Evolutionary conservation across 2,329 filamentous ascomycete genomes (phyloP).

Genomic region (Fusarium luffae): DNA sequence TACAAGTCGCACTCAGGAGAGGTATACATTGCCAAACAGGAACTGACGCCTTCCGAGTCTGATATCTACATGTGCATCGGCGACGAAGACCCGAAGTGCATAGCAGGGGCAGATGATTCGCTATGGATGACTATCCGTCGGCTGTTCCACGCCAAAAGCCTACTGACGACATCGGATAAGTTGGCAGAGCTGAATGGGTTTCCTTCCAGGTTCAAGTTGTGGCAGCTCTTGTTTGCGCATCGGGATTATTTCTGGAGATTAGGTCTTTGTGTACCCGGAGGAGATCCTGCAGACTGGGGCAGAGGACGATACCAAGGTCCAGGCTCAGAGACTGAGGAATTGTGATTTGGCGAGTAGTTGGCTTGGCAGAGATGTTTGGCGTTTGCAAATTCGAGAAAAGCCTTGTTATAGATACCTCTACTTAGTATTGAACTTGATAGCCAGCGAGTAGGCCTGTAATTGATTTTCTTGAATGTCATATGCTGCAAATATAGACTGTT

Average conservation of each 20-base stretch:
- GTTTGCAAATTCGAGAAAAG: conserved; percentile 16
- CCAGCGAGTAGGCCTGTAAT: neutral
- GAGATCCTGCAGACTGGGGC: conserved; percentile 76
- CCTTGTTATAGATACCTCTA: conserved; percentile 2
- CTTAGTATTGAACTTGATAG: neutral
- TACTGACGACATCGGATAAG: conserved; percentile 39
- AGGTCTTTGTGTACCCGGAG: conserved; percentile 87
- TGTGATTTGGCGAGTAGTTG: conserved; percentile 44
- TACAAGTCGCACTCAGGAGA: conserved; percentile 88
- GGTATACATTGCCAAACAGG: conserved; percentile 80
- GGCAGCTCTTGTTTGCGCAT: conserved; percentile 93
- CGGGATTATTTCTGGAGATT: conserved; percentile 97
- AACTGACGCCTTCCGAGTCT: conserved; percentile 72
- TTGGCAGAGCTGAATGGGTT: conserved; percentile 57
- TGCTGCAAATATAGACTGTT: neutral
- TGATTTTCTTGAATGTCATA: neutral
- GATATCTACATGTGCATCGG: conserved; percentile 81
- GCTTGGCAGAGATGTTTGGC: neutral
- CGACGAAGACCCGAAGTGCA: conserved; percentile 77
- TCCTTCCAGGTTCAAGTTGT: conserved; percentile 76
- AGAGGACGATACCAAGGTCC: conserved; percentile 60
- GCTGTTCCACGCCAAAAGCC: conserved; percentile 40
- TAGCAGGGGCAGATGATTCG: conserved; percentile 66
- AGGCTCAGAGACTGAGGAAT: conserved; percentile 52
- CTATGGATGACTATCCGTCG: conserved; percentile 44